Conservation (phyloP, 73 alveolate genomes). For the Tetrahymena malaccensis region DNA sequence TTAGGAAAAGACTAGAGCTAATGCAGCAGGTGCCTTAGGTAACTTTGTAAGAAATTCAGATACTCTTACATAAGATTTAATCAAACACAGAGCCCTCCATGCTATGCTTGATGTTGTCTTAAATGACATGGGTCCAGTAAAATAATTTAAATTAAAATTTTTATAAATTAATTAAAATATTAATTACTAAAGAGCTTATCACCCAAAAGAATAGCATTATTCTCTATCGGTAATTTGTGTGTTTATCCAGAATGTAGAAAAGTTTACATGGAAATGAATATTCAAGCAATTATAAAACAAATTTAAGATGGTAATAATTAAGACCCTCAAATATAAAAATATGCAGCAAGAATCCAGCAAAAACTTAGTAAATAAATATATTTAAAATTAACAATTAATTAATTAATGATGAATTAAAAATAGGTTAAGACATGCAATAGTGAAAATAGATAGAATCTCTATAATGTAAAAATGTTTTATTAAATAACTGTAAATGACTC, state of each 20-base stretch:
- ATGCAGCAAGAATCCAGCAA: neutral
- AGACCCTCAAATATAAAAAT: neutral
- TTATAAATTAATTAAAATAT: neutral
- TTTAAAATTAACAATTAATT: neutral
- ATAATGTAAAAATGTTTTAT: too few relatives aligned
- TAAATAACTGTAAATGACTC: neutral
- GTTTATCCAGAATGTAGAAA: conserved; percentile 80
- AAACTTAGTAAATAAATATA: neutral
- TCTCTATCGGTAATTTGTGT: conserved; percentile 93
- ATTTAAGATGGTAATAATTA: neutral
- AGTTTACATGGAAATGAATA: conserved; percentile 84
- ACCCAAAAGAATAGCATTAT: conserved; percentile 92
- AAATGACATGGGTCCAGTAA: conserved; percentile 69
- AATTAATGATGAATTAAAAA: too few relatives aligned
- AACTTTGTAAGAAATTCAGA: conserved; percentile 94
- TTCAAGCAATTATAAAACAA: conserved; percentile 76
- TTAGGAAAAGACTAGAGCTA: conserved; percentile 96
- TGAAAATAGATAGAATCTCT: neutral
- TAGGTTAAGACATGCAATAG: neutral
- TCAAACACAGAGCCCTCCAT: conserved; percentile 86
- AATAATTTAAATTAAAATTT: neutral
- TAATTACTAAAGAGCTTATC: neutral
- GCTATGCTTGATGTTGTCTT: conserved; percentile 82
- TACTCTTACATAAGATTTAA: conserved; percentile 78
- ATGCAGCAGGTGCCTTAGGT: conserved; percentile 99